Conservation (phyloP, 345 rosid genomes). For the Eutrema yunnanense region DNA sequence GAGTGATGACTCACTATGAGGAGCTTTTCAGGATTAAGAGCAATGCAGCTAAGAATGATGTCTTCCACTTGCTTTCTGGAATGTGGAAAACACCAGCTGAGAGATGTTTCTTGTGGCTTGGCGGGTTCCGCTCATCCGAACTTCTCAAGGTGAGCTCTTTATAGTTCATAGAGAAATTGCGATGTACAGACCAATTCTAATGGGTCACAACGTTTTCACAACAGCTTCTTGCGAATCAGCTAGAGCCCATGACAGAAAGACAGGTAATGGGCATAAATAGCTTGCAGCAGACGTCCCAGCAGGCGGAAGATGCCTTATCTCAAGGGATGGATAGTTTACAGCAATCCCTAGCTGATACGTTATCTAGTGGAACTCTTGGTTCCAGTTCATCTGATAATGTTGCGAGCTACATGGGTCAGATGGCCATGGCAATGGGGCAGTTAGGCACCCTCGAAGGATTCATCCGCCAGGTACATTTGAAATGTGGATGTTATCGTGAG, state of each 20-base stretch:
- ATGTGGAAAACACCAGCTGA: slow-evolving; percentile 99
- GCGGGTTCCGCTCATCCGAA: slow-evolving; percentile 94
- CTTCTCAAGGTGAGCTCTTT: slow-evolving; percentile 61
- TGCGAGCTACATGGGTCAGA: slow-evolving; percentile 97
- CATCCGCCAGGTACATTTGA: slow-evolving; percentile 57
- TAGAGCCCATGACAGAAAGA: slow-evolving; percentile 91
- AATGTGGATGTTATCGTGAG: slow-evolving; percentile 2
- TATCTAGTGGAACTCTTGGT: slow-evolving; percentile 67
- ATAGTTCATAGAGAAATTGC: not conserved
- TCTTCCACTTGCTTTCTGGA: slow-evolving; percentile 89
- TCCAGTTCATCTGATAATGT: slow-evolving; percentile 72
- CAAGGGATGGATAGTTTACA: slow-evolving; percentile 95
- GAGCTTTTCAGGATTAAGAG: slow-evolving; percentile 80
- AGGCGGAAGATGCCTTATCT: slow-evolving; percentile 88
- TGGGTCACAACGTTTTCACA: not conserved
- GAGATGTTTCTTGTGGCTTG: slow-evolving; percentile 92
- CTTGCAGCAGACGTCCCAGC: slow-evolving; percentile 88
- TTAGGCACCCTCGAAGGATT: slow-evolving; percentile 85
- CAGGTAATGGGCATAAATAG: slow-evolving; percentile 59
- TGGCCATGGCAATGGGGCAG: slow-evolving; percentile 99
- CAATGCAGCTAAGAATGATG: slow-evolving; percentile 81
- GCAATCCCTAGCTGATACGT: slow-evolving; percentile 81
- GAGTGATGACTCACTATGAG: slow-evolving; percentile 56
- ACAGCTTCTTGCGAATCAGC: slow-evolving; percentile 79
- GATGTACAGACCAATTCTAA: slow-evolving; percentile 3